phyloP scores from a whole-genome alignment of 441 rosid species.

The Bocquillonia castaneifolia region DNA sequence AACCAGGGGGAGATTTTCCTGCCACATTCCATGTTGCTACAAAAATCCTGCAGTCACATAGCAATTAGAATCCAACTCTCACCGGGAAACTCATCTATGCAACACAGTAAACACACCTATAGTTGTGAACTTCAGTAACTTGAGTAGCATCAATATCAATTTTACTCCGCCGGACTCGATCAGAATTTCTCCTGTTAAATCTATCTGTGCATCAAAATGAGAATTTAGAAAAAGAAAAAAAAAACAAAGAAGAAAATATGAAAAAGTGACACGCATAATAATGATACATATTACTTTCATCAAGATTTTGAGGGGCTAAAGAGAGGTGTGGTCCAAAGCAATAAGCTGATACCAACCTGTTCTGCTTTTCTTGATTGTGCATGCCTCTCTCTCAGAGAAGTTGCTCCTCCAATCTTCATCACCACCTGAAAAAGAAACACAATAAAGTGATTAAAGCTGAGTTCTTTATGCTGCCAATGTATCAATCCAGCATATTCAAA shows the following conservation, averaged over 20 bases:
- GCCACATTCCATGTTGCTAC: slow-evolving; percentile 97
- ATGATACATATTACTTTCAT: slow-evolving; percentile 16
- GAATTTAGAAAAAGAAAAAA: slow-evolving; percentile 1
- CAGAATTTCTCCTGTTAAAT: slow-evolving; percentile 44
- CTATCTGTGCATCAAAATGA: slow-evolving; percentile 41
- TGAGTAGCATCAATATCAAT: slow-evolving; percentile 57
- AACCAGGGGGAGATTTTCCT: slow-evolving; percentile 81
- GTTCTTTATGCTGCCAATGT: slow-evolving; percentile 34
- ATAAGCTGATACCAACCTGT: slow-evolving; percentile 53
- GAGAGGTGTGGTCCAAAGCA: slow-evolving; percentile 44
- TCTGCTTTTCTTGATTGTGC: slow-evolving; percentile 72
- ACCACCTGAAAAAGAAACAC: slow-evolving; percentile 47
- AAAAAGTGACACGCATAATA: slow-evolving; percentile 11
- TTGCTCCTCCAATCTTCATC: slow-evolving; percentile 65
- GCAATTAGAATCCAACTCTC: slow-evolving; percentile 11
- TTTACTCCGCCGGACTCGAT: slow-evolving; percentile 51
- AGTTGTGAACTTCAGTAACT: slow-evolving; percentile 56
- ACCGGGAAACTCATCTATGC: slow-evolving; percentile 9
- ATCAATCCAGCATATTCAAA: slow-evolving; percentile 37
- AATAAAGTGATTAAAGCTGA: slow-evolving; percentile 45
- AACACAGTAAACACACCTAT: slow-evolving; percentile 38
- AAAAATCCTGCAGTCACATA: slow-evolving; percentile 55
- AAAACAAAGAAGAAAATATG: slow-evolving; percentile 11
- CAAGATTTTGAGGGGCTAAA: slow-evolving; percentile 14
- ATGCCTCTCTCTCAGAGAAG: slow-evolving; percentile 74